Evolutionary conservation across 2,329 filamentous ascomycete genomes (phyloP), one percentile per base, ranked within the genome.

Genomic region (Plectosphaerella sp.): DNA sequence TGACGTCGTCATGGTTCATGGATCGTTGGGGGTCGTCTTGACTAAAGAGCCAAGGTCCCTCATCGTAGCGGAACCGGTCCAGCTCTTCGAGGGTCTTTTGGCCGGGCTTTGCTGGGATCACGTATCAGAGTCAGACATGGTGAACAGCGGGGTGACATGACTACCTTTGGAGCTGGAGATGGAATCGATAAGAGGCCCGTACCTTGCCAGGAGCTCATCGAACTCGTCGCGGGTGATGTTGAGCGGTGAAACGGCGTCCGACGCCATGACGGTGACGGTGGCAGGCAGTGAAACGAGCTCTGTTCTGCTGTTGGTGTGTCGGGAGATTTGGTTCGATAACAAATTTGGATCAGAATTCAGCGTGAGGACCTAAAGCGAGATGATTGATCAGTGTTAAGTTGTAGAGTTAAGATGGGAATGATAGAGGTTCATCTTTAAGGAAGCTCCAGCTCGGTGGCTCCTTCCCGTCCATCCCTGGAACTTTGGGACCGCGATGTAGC

Each of bases 61-160:
- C 72, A 9, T 67, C 65, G 60, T 86, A 85, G 52, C 87, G 80
- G 59, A 79, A 82, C 1, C 71, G 57, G 55, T 89, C 86, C 18
- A 90, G 74, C 47, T 82, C 73, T 25, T 71, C 61, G 6, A 89
- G 72, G 2, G 76, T 72, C 61, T 71, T 73, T 54, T 80, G 75
- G 33, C 75, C 76, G 3, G 66, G 54, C 57, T 81, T 82, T 56
- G 64, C 75, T 79, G 56, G 35, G 48, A 8, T 4, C 9, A 57
- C 28, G 37, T 58, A 53, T 57, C 42, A 45, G 41, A 11, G 22
- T n/a, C 41, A 39, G 46, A 50, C 18, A 37, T 39, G 36, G 25
- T 39, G 43, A 45, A 52, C 22, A 25, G 10, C 22, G 48, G 41
- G n/a, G 47, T 49, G 15, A 62, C 22, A 68, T 53, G 63, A 79